Percentiles rank a stretch among this genome's conserved stretches.
These are phyloP conservation scores for Fusarium sp. DNA, from an alignment of 2,329 filamentous ascomycete species.

Conservation along the genomic window DNA sequence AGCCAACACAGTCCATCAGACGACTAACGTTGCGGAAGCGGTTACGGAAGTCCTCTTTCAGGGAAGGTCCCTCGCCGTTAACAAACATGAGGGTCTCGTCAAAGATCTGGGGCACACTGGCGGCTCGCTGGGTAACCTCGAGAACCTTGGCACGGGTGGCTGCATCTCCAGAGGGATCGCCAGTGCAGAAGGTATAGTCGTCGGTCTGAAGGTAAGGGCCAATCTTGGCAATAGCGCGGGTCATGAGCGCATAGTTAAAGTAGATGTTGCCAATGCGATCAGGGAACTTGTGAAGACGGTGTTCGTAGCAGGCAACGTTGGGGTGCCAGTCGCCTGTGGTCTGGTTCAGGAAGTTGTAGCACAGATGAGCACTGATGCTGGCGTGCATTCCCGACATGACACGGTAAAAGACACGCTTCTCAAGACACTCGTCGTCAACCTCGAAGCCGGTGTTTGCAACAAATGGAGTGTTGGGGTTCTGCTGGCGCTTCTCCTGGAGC, in stretches of 20 bases:
- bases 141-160: conserved; percentile 85
- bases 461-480: conserved; percentile 66
- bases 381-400: conserved; percentile 98
- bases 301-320: conserved; percentile 89
- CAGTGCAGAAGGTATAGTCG: conserved; percentile 91
- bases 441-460: conserved; percentile 76
- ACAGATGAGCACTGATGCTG: conserved; percentile 95
- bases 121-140: conserved; percentile 77
- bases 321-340: conserved; percentile 93
- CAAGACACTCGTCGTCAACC: conserved; percentile 90
- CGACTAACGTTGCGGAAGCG: conserved; percentile 97
- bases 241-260: conserved; percentile 98
- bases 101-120: conserved; percentile 82
- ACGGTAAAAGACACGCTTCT: conserved; percentile 98
- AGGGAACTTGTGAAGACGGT: conserved; percentile 84
- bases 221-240: conserved; percentile 91
- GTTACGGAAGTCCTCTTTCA: conserved; percentile 98
- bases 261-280: conserved; percentile 97
- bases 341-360: conserved; percentile 96
- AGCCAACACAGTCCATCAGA: conserved; percentile 98
- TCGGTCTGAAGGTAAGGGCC: conserved; percentile 76
- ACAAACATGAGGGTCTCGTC: conserved; percentile 97
- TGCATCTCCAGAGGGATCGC: conserved; percentile 82
- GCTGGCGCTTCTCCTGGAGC: conserved; percentile 63
- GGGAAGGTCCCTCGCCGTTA: conserved; percentile 75